Base-by-base conservation (phyloP, 2,329 filamentous ascomycete genomes). In the Epichloe scottii region DNA sequence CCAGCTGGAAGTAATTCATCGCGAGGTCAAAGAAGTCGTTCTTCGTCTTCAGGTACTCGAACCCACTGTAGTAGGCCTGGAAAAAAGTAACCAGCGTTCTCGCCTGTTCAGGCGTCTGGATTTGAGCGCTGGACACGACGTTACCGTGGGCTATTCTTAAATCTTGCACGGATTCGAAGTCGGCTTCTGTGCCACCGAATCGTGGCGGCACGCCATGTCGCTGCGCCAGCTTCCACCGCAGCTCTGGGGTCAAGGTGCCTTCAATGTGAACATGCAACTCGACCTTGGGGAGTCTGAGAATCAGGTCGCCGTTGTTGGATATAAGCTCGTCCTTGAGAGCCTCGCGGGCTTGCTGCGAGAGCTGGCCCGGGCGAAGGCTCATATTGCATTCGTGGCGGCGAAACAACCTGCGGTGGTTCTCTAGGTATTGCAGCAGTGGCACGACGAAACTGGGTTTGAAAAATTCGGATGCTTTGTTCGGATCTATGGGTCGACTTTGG, bases 251-350 rank as follows among this genome's bases (percentile, higher is more conserved):
- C 30, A 89, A 73, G 10, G 83, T 82, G 53, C 85, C 86, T 66
- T 89, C 85, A 33, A 90, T 73, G 64, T 89, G 85, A 52, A 89
- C 77, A 66, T 89, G 86, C 61, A 89, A 85, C 65, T 90, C 85
- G 68, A 82, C 87, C 71, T 89, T 89, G 56, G 85, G 85, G 40
- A 89, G 19, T 21, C 19, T 26, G 30, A 38, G 45, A 21, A 46
- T 30, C 33, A 46, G 45, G 8, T 38, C n/a, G 17, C 34, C 8
- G 30, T 19, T 23, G 30, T 15, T 19, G 8, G 15, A 7, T 21
- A 38, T 15, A 4, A 46, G 14, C 5, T 23, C 33, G 6, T 37
- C 34, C 33, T 17, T 35, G 30, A 46, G 45, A n/a, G 30, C 33
- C 19, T 46, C 30, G 33, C 45, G 45, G 19, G 26, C 45, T 15